Evolutionary conservation across 805 yeast genomes (phyloP), one percentile per base, ranked within the genome.

Genomic region (Clavispora phyllophila): DNA sequence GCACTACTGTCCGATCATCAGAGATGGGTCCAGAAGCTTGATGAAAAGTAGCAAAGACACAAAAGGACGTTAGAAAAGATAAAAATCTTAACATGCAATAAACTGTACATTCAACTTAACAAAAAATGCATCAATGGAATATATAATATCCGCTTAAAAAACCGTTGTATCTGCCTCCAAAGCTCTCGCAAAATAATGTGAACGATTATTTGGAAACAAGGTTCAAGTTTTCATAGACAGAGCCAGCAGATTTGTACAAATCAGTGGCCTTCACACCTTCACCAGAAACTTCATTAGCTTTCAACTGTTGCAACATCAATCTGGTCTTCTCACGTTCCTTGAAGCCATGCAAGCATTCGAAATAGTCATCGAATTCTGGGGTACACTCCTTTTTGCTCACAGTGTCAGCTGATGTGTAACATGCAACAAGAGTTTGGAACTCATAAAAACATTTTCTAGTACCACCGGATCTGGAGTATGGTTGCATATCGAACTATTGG

Each of bases 1-100:
- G 48, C 98, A 93, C 62, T 93, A 87, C 58, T 78, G 88, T 47
- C 95, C 96, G 2, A 65, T 76, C 44, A 87, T 90, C n/a, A 74
- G 81, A 18, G 83, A 82, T 53, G 90, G 88, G 13, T 55, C 69
- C n/a, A 50, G 74, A 36, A 59, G 66, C 9, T 62, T 70, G 49
- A 56, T 66, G 65, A 70, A 70, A 44, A 58, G 62, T 39, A 66
- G 72, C 44, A 67, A 58, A 48, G 54, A 54, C 35, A 40, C 43
- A 3, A 46, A 37, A 27, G 24, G 36, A 33, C 15, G 23, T 19
- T 29, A 29, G 31, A 27, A 29, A 29, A 15, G 19, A 10, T 9
- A 19, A 10, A 29, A 7, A 15, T 8, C 19, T 19, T 20, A 19
- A 19, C 14, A 33, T 19, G 36, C 36, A 33, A n/a, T 33, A 33